A percentile compares a stretch with the other conserved stretches of the same genome.
phyloP scores from a whole-genome alignment of 306 rosid genomes.

The Quercus suber region DNA sequence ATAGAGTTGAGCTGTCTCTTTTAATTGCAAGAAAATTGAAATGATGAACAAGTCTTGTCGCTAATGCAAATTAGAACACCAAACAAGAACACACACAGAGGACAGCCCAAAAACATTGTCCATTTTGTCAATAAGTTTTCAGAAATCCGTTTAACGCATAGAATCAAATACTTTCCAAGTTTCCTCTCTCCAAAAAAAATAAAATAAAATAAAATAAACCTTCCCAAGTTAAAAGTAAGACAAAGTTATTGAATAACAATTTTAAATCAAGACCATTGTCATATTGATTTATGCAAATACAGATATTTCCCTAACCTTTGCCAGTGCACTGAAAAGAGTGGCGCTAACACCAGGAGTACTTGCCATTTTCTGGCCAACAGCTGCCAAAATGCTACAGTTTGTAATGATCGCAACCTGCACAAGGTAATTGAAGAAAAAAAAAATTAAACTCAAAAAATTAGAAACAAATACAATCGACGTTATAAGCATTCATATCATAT shows the following conservation, averaged over 20 bases:
- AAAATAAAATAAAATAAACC: no score
- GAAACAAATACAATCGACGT: neutral
- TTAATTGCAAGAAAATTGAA: slow-evolving; percentile 17
- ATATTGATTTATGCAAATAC: neutral
- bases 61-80: neutral
- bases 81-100: neutral
- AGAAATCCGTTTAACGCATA: neutral
- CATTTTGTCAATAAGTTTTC: neutral
- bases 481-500: neutral
- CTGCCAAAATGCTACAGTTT: slow-evolving; percentile 95
- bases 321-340: slow-evolving; percentile 92
- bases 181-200: no score
- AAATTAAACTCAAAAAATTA: neutral
- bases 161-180: slow-evolving; percentile 4
- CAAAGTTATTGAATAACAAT: neutral
- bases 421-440: slow-evolving; percentile 12
- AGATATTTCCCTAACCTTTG: slow-evolving; percentile 64
- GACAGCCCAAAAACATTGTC: neutral
- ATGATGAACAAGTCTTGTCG: neutral
- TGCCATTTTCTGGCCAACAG: slow-evolving; percentile 99
- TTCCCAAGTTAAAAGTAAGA: neutral
- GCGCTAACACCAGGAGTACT: slow-evolving; percentile 99
- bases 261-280: slow-evolving; percentile 4
- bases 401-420: slow-evolving; percentile 85
- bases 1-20: slow-evolving; percentile 18